Base-by-base conservation (phyloP, 768 basidiomycete genomes). In the Rhizopogon roseolus region DNA sequence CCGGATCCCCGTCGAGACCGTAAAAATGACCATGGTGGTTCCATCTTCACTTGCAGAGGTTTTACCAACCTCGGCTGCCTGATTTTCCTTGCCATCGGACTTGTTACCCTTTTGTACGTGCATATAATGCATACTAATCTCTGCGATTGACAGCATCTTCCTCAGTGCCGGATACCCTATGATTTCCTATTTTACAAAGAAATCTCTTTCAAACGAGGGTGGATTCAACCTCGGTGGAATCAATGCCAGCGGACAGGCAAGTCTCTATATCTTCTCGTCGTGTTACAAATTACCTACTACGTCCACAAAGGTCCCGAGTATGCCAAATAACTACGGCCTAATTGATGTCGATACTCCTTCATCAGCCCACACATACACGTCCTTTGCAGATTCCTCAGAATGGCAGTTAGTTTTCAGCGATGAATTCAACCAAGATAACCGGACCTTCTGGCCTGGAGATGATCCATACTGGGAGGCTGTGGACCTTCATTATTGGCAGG, bases 381-480 rank as follows among this genome's bases (percentile, higher is more conserved):
- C 83, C 5, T 84, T 79, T 59, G 61, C 66, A 17, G 76, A 85
- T 60, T 78, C 85, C 22, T 71, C 73, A 9, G 69, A 78, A 49
- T 78, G 59, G 67, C 81, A 85, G 53, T 77, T 96, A 11, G 84
- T 93, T 4, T 94, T 92, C 67, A 90, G 88, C 39, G 93, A 95
- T 68, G 93, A 95, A 68, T 95, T 95, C 70, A 85, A 95, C 54
- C 73, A 72, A 7, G 84, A 87, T 5, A 86, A 88, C 14, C 81
- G 93, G 37, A 81, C 86, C 0, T 94, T 94, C 66, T 46, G 91
- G 90, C 53, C 66, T n/a, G 78, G 80, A 19, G 90, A 94, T 66
- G 93, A 95, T 68, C 88, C 92, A 6, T 93, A 86, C 66, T 92
- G 90, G 90, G 90, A 92, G 67, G 90, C 89, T 39, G 85, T 76